Evolutionary conservation across 148 eudicot species (phyloP), one percentile per base, ranked within the genome.

Genomic region (Suaeda aralocaspica): DNA sequence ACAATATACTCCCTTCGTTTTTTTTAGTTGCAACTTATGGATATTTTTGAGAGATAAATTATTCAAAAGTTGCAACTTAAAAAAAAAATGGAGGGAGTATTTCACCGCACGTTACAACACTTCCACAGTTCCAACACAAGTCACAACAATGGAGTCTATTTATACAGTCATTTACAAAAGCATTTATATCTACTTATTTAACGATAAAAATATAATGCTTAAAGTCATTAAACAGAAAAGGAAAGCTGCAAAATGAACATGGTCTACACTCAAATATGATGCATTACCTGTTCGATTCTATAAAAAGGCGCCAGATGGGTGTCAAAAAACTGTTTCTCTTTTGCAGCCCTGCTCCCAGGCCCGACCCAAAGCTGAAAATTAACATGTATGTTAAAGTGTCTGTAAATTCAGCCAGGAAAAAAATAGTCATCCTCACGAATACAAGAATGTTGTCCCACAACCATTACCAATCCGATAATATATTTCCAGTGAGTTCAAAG

Each of bases 331-430:
- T 81, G 82, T 77, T 89, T 95, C 84, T 95, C 96, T 70, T 86
- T 83, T 33, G 96, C 96, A 71, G 97, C 97, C 85, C 85, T 82
- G 83, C 99, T 95, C 58, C 96, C 96, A 68, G 81, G 92, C 39
- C 94, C 97, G 36, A 95, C 99, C 99, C 99, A 95, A 53, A 95
- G 96, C 99, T 95, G 89, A 79, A 85, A 85, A 14, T 13, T 5
- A 57, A 57, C 65, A 66, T 49, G 18, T 55, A 26, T 18, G 64
- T 42, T 52, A 75, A 67, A 72, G 29, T 25, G 12, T 2, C 13
- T 25, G 3, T 56, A 14, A 28, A 12, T 28, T 8, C 58, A 6
- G 26, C 28, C 28, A n/a, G n/a, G 24, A 16, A 53, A 53, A 22
- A 28, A 33, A 42, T 3, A 36, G 8, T 8, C 4, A 36, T 36